Evolutionary conservation across 2,329 filamentous ascomycete genomes (phyloP).

Genomic region (Cercospora brassicicola): DNA sequence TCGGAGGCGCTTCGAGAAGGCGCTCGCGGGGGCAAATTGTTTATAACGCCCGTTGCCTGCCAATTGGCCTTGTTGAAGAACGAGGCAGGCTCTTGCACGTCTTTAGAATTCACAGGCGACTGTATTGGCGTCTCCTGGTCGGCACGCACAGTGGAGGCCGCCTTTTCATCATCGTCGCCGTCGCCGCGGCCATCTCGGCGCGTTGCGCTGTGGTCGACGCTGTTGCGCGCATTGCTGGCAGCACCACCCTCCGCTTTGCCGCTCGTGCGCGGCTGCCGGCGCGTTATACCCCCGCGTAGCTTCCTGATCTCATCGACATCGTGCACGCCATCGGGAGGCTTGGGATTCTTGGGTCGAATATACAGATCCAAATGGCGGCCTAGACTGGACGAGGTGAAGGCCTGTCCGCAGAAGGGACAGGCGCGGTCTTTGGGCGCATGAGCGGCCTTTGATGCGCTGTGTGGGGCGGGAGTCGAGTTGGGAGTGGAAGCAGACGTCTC

Average conservation of each 20-base stretch:
- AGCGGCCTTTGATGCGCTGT: constrained; percentile 45
- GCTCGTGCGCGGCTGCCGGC: constrained; percentile 69
- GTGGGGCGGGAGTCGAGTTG: constrained; percentile 20
- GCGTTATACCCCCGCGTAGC: constrained; percentile 79
- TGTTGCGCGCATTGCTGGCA: constrained; percentile 11
- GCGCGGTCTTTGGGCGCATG: constrained; percentile 69
- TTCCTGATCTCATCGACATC: constrained; percentile 85
- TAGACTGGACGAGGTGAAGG: constrained; percentile 90
- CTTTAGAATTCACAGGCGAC: constrained; percentile 22
- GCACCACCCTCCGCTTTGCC: constrained; percentile 25
- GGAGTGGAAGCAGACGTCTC: constrained; percentile 32
- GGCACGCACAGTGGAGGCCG: not conserved
- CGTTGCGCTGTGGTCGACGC: constrained; percentile 2
- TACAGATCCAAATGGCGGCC: constrained; percentile 92
- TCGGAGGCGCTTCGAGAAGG: constrained; percentile 30
- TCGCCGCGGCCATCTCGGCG: constrained; percentile 5
- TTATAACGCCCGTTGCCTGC: constrained; percentile 77
- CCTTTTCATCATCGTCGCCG: not conserved
- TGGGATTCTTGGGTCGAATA: constrained; percentile 90
- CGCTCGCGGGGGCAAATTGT: constrained; percentile 59
- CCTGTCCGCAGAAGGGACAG: constrained; percentile 83
- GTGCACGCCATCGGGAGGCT: constrained; percentile 80
- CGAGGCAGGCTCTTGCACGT: constrained; percentile 12
- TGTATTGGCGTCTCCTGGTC: constrained; percentile 27
- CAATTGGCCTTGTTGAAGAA: constrained; percentile 65